Conservation (phyloP, 768 basidiomycete genomes). For the Mycena sanguinolenta region DNA sequence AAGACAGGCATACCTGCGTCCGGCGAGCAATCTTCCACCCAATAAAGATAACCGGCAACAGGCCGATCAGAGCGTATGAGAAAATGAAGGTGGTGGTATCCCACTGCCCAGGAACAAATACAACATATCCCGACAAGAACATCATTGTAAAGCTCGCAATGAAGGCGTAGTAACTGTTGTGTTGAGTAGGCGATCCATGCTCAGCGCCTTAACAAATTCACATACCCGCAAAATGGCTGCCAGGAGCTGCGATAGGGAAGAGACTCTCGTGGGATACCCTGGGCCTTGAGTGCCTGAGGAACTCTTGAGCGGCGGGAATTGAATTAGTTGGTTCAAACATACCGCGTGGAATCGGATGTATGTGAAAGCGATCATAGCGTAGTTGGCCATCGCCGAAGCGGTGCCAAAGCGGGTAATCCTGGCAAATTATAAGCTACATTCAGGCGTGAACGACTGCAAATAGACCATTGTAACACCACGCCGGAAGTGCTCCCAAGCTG, state of each 20-base stretch:
- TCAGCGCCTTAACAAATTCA: background rate
- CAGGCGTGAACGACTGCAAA: background rate
- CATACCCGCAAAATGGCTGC: constrained; percentile 66
- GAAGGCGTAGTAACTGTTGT: constrained; percentile 57
- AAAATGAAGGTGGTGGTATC: constrained; percentile 60
- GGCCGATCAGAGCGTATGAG: constrained; percentile 59
- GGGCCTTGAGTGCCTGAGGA: constrained; percentile 56
- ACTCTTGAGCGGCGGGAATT: background rate
- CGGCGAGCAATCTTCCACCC: constrained; percentile 58
- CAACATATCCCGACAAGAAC: constrained; percentile 61
- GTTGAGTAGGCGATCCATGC: background rate
- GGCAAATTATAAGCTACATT: background rate
- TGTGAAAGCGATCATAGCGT: constrained; percentile 60
- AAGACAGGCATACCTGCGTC: constrained; percentile 50
- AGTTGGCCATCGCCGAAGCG: constrained; percentile 60
- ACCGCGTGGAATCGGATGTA: constrained; percentile 62
- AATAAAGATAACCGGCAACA: constrained; percentile 57
- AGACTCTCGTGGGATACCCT: constrained; percentile 58
- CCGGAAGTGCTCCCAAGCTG: constrained; percentile 61
- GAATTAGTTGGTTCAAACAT: constrained; percentile 30
- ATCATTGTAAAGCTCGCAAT: constrained; percentile 58
- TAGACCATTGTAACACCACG: constrained; percentile 63
- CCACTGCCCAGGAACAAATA: constrained; percentile 67
- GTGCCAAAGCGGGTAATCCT: constrained; percentile 55
- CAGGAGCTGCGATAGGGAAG: constrained; percentile 59